A percentile compares a stretch with the other conserved stretches of the same genome.
Conservation (phyloP, 2,329 filamentous ascomycete genomes). For the Graphilbum fragrans region DNA sequence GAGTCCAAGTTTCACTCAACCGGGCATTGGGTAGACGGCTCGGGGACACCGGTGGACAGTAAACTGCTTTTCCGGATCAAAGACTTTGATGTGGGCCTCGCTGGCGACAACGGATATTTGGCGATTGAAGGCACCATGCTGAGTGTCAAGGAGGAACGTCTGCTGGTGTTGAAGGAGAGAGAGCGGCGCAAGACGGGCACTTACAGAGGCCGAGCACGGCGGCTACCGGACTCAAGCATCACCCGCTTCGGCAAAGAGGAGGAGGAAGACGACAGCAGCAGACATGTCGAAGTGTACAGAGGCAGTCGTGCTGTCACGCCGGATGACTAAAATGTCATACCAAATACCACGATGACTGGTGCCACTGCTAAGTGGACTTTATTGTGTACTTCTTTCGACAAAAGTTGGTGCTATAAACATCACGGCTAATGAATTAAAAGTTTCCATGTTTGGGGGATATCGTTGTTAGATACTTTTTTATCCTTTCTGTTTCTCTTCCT, state of each 20-base stretch:
- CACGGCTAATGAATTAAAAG: too few relatives aligned
- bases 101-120: constrained; percentile 65
- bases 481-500: not conserved
- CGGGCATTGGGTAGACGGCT: constrained; percentile 65
- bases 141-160: constrained; percentile 51
- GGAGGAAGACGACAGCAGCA: constrained; percentile 26
- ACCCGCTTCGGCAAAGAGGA: constrained; percentile 39
- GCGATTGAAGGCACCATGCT: constrained; percentile 86
- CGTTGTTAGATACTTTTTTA: not conserved
- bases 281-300: constrained; percentile 20
- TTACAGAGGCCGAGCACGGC: constrained; percentile 16
- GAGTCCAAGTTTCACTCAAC: constrained; percentile 34
- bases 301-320: constrained; percentile 19
- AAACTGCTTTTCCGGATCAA: constrained; percentile 66
- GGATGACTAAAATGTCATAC: constrained; percentile 1
- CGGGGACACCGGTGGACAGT: constrained; percentile 57
- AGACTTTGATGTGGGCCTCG: constrained; percentile 71
- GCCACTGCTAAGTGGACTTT: too few relatives aligned
- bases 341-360: too few relatives aligned
- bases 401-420: too few relatives aligned
- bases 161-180: constrained; percentile 42
- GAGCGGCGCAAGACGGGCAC: constrained; percentile 22
- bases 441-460: too few relatives aligned
- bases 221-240: constrained; percentile 41
- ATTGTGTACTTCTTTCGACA: too few relatives aligned